Evolutionary conservation across 106 monocot species (phyloP).

Genomic region (Allium sativum): DNA sequence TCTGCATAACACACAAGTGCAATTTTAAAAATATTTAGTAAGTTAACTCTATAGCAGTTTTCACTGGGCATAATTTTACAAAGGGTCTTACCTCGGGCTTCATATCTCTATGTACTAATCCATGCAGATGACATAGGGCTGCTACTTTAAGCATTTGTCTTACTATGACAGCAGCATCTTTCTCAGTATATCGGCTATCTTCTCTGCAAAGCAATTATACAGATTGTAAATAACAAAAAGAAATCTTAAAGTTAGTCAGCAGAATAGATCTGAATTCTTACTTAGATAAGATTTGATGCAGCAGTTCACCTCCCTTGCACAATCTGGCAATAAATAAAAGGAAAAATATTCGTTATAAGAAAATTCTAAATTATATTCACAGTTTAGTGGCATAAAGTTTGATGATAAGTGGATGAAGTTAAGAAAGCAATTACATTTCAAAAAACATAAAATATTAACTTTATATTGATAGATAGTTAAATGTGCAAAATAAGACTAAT

Average conservation of each 20-base stretch:
- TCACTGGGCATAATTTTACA: neutral
- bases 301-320: conserved; percentile 91
- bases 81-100: conserved; percentile 76
- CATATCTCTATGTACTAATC: conserved; percentile 97
- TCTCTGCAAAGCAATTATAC: conserved; percentile 34
- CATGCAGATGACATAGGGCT: conserved; percentile 86
- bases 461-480: no score
- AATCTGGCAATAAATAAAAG: conserved; percentile 32
- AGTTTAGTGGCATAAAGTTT: no score
- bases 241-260: neutral
- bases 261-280: conserved; percentile 24
- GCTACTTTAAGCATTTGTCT: conserved; percentile 97
- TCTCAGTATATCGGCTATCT: conserved; percentile 87
- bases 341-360: no score
- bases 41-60: no score
- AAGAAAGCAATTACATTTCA: no score
- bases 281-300: conserved; percentile 87
- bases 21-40: no score
- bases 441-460: no score
- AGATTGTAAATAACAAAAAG: no score
- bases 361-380: no score
- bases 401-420: no score
- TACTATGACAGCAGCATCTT: conserved; percentile 85
- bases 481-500: no score
- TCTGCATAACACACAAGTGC: conserved; percentile 35